Evolutionary conservation across 805 yeast species (phyloP), one percentile per base, ranked within the genome.

Genomic region (Candida xiaguanensis): DNA sequence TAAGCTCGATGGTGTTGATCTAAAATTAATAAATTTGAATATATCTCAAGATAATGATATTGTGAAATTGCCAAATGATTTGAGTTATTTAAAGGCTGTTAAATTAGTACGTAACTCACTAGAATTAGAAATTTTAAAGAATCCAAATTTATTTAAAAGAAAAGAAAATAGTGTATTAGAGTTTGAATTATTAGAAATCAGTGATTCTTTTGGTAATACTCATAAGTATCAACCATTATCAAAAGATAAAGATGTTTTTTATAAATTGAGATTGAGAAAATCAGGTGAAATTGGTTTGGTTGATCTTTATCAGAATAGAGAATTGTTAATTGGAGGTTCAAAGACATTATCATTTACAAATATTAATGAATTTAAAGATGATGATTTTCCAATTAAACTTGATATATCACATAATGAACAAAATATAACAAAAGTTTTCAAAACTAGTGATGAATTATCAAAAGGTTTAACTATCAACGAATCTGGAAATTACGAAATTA

Each of bases 401-500:
- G 55, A 58, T 16, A 62, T 55, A 34, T 42, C 45, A 5, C 41
- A 49, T 1, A 56, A 46, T 3, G 58, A 61, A 36, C 60, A 52
- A 2, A 48, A 48, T 28, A 46, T 54, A n/a, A 52, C 64, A 1
- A 52, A 51, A 20, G 46, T 45, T 1, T 67, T 62, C 44, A 47
- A 47, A 5, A 50, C 43, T 17, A 36, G 34, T 6, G 48, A 48
- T 4, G 70, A 64, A 9, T 47, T 65, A n/a, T 36, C 36, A 3
- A 39, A 40, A 2, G 72, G 72, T 2, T 46, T 64, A 12, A 40
- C 47, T 13, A 74, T 79, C 0, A 64, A 68, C 3, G 61, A 66
- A 31, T 82, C 95, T 0, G 99, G 99, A 4, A 56, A 60, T 0
- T 91, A 88, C 56, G 55, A 58, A 6, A 58, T 93, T 22, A 56